Base-by-base conservation (phyloP, 768 basidiomycete genomes). In the Lentinula lateritia region DNA sequence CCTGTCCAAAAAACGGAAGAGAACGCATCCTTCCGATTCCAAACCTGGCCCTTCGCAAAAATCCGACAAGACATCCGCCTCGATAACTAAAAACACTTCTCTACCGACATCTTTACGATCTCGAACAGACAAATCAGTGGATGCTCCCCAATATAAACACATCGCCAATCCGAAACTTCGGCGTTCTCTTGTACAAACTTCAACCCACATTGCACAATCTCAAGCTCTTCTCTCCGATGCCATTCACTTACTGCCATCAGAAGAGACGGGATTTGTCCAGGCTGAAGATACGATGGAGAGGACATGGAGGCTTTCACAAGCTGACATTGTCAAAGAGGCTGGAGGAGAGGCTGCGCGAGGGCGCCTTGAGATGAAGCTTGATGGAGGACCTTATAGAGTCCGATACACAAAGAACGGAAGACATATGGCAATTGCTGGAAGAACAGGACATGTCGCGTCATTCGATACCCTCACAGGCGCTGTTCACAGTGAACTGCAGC, bases 381-480 rank as follows among this genome's bases (percentile, higher is more conserved):
- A 95, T 62, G 88, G 89, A 12, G 96, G 96, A 0, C 89, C 89
- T 2, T 96, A 96, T 70, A 78, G 86, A 52, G 81, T 87, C 43
- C 82, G 93, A 66, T 97, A 95, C 75, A 93, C 93, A 20, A 78
- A 90, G 66, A 96, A 99, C 70, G 97, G 97, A 66, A 80, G 93
- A 72, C 89, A 96, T 72, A 71, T 98, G 58, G 95, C 93, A 0
- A 86, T 98, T 64, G 91, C 85, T 0, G 94, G 94, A 5, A 81
- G 80, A 12, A 80, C 78, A 38, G 95, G 97, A 0, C 94, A 97
- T 75, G 86, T 93, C 16, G 92, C 93, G 2, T 92, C 94, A 0
- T 95, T 98, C 67, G 95, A 98, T 72, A 95, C 92, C 92, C 87
- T 91, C 70, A 86, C 89, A 0, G 94, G 93, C 0, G 84, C 85